Conservation (phyloP, 1,284 basidiomycete species). For the Ganoderma meredithae region DNA sequence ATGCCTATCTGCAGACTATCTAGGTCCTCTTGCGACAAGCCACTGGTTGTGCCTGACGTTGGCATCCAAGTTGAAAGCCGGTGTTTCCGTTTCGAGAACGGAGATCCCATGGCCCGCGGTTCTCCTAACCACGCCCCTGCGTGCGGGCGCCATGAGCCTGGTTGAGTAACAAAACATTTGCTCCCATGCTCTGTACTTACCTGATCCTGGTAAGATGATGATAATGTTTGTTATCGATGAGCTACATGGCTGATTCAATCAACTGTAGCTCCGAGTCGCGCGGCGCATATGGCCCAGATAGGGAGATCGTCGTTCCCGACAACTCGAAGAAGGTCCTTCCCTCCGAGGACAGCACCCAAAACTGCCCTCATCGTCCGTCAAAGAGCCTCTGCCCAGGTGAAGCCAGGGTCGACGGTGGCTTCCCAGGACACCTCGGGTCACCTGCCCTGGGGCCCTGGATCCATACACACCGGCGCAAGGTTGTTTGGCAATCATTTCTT, state of each 20-base stretch:
- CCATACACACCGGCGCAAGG: neutral
- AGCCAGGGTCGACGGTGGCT: neutral
- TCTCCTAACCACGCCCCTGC: neutral
- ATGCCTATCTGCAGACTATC: neutral
- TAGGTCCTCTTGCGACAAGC: neutral
- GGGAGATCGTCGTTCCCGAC: too few relatives aligned
- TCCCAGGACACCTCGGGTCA: neutral
- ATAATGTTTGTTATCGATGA: neutral
- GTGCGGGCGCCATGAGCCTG: neutral
- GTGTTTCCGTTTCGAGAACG: neutral
- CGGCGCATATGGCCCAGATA: too few relatives aligned
- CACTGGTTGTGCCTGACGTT: neutral
- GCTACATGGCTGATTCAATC: neutral
- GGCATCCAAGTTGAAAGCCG: conserved; percentile 2
- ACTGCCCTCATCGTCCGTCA: neutral
- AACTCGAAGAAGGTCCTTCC: neutral
- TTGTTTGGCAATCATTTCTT: neutral
- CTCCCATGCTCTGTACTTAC: neutral
- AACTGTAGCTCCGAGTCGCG: neutral
- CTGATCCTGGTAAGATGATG: neutral
- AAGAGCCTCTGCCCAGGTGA: neutral
- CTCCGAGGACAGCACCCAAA: neutral
- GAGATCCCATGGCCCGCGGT: neutral
- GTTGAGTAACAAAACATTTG: neutral
- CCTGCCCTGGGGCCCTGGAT: neutral